Percentiles rank a stretch among this genome's conserved stretches.
Conservation (phyloP, 192 early-diverging fungal species). For the Podila horticola region DNA sequence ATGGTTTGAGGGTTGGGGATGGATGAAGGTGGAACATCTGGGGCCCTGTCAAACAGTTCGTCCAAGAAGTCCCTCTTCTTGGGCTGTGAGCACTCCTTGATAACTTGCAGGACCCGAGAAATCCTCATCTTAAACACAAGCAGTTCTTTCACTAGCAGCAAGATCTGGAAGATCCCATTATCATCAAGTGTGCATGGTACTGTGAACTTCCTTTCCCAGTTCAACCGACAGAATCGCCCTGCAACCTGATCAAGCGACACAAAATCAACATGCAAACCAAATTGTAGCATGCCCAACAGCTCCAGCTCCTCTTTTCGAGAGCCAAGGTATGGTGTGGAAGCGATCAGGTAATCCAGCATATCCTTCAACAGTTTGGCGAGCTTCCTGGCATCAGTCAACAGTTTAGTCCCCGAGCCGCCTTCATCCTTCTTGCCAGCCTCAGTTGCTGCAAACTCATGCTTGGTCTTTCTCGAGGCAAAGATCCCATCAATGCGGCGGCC, state of each 20-base stretch:
- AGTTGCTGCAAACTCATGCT: not conserved
- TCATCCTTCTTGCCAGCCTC: not conserved
- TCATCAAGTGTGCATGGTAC: not conserved
- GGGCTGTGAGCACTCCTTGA: too few relatives aligned
- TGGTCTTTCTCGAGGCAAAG: not conserved
- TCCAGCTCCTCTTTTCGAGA: not conserved
- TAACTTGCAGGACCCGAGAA: not conserved
- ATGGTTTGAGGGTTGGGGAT: not conserved
- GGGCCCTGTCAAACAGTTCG: not conserved
- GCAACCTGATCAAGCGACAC: not conserved
- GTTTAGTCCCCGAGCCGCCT: not conserved
- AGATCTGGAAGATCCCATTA: not conserved
- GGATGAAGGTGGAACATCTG: not conserved
- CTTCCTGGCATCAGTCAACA: slow-evolving; percentile 1
- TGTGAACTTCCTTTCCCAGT: not conserved
- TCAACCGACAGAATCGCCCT: not conserved
- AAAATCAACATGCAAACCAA: not conserved
- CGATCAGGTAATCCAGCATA: not conserved
- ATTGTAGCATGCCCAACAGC: not conserved
- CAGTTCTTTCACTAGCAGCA: not conserved
- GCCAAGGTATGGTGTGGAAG: not conserved
- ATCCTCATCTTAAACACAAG: not conserved
- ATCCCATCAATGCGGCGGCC: slow-evolving; percentile 3
- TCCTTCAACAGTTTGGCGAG: slow-evolving; percentile 8
- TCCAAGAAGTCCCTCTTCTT: not conserved